These are phyloP conservation scores for Litchi chinensis DNA, from an alignment of 345 rosid genomes.

Conservation along the genomic window DNA sequence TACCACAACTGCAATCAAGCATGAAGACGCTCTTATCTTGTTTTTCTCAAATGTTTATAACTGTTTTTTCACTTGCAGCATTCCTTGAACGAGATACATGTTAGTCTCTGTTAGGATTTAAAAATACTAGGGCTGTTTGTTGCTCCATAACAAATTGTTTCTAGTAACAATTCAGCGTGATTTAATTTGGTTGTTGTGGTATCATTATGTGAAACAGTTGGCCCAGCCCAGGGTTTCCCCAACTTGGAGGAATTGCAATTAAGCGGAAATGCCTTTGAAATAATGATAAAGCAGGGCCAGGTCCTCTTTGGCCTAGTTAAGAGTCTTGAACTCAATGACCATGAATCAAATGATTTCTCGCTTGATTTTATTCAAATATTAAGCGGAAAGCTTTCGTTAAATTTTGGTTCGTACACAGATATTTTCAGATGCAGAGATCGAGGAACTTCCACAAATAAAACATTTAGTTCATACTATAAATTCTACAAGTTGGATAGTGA, in stretches of 20 bases:
- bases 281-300: background rate
- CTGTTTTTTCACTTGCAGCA: no score
- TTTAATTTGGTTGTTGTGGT: no score
- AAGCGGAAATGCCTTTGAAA: background rate
- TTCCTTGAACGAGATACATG: no score
- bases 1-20: no score
- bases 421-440: background rate
- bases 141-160: no score
- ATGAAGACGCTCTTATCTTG: no score
- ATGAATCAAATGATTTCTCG: background rate
- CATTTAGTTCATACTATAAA: slow-evolving; percentile 3
- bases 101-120: no score
- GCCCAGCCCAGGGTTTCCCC: background rate
- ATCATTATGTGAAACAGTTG: background rate
- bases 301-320: slow-evolving; percentile 11
- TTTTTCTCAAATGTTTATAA: no score
- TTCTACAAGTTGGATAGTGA: background rate
- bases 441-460: background rate
- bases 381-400: background rate
- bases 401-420: background rate
- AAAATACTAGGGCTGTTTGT: no score
- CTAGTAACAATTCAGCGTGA: no score
- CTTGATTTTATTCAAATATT: background rate
- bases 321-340: slow-evolving; percentile 2
- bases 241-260: slow-evolving; percentile 12